A percentile compares a stretch with the other conserved stretches of the same genome.
Conservation (phyloP, 2,329 filamentous ascomycete genomes). For the Ophidiomyces ophidiicola region DNA sequence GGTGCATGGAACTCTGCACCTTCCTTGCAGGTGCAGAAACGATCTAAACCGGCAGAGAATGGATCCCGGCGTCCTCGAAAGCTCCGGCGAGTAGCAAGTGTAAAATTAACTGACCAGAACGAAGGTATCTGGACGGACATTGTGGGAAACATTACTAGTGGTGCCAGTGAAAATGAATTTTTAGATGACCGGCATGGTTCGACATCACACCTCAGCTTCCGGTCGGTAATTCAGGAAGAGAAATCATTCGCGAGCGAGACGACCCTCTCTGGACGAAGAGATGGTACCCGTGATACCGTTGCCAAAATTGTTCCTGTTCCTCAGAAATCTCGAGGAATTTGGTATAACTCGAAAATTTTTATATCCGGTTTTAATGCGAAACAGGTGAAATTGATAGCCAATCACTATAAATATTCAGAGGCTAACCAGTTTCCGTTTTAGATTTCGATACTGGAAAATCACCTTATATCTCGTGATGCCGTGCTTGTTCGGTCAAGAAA, state of each 20-base stretch:
- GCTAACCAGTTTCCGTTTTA: conserved; percentile 16
- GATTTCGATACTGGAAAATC: conserved; percentile 29
- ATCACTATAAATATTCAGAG: background rate
- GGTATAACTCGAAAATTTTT: conserved; percentile 44
- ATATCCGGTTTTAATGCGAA: conserved; percentile 47
- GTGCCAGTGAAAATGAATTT: background rate
- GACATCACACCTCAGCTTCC: conserved; percentile 13
- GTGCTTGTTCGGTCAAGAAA: conserved; percentile 26
- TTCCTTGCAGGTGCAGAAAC: conserved; percentile 18
- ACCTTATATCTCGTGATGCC: conserved; percentile 33
- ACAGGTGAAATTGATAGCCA: conserved; percentile 34
- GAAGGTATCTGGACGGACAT: conserved; percentile 88
- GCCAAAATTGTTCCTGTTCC: conserved; percentile 13
- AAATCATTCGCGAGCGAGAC: conserved; percentile 31
- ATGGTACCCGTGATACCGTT: conserved; percentile 16
- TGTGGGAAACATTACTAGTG: conserved; percentile 38
- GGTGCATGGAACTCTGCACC: conserved; percentile 58
- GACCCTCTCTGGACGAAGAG: conserved; percentile 21
- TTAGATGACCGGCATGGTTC: background rate
- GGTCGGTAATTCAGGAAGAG: conserved; percentile 23
- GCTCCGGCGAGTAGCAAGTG: conserved; percentile 74
- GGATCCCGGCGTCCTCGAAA: conserved; percentile 58
- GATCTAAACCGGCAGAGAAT: conserved; percentile 34
- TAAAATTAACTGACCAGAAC: conserved; percentile 66
- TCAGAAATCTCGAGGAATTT: conserved; percentile 38